Conservation (phyloP, 1,284 basidiomycete species). For the Waitea zeae region DNA sequence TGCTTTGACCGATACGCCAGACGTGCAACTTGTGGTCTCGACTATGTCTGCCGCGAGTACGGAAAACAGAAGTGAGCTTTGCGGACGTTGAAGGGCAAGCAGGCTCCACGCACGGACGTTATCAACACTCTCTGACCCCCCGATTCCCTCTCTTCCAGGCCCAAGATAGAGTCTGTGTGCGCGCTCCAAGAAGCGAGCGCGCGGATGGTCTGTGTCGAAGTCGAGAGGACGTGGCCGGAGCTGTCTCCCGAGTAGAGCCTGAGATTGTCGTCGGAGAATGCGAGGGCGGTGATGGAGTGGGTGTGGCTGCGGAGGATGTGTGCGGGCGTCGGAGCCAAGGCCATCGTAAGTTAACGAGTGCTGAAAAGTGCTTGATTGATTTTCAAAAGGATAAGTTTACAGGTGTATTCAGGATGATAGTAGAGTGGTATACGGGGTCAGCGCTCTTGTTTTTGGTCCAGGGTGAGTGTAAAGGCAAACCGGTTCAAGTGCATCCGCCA, state of each 20-base stretch:
- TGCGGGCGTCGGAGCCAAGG: no score
- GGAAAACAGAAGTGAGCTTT: no score
- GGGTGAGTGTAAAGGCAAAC: no score
- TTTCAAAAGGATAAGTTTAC: no score
- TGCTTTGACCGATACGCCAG: constrained; percentile 30
- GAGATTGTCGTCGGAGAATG: constrained; percentile 47
- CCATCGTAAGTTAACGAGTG: no score
- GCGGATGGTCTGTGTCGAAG: constrained; percentile 56
- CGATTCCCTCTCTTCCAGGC: constrained; percentile 57
- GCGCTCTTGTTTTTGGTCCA: no score
- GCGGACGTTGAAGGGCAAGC: no score
- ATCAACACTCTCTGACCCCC: no score
- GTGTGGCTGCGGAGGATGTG: constrained; percentile 25
- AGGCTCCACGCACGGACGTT: constrained; percentile 57
- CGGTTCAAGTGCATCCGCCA: no score
- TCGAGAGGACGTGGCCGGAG: constrained; percentile 52
- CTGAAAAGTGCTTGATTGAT: no score
- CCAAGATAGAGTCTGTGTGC: constrained; percentile 60
- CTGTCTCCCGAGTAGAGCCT: constrained; percentile 71
- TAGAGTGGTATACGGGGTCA: no score
- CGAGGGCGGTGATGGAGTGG: constrained; percentile 16
- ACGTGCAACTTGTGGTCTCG: constrained; percentile 73
- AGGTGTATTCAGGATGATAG: no score
- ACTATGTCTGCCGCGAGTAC: constrained; percentile 53
- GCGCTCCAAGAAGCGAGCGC: constrained; percentile 60